Base-by-base conservation (phyloP, 306 rosid genomes). In the Prunus mume region DNA sequence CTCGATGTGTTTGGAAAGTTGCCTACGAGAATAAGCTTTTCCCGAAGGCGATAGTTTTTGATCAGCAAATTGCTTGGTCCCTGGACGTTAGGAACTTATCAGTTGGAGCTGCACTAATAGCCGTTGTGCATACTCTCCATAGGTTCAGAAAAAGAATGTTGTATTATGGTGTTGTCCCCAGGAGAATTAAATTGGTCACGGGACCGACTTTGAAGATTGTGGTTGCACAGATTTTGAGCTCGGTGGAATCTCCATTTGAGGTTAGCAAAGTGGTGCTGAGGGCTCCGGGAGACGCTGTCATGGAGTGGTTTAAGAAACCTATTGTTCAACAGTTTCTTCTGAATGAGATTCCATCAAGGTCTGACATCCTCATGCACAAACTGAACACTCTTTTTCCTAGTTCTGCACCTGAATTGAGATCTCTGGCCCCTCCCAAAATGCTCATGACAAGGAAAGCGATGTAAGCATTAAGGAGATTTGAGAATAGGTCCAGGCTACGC, bases 241-340 rank as follows among this genome's bases (percentile, higher is more conserved):
- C 97, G 0, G 96, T 95, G 63, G 97, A 92, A 75, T 92, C 98
- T 61, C 98, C 96, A 17, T 95, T 95, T 81, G 98, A 95, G 90
- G 97, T 95, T 45, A 89, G 97, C 78, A 95, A 95, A 75, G 97
- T 95, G 79, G 98, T 95, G 75, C 82, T 95, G 68, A 89, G 98
- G 76, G 97, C 97, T 24, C 89, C 97, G 0, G 98, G 98, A 46
- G 97, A 95, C 79, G 88, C 97, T 13, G 91, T 89, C 79, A 90
- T 95, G 98, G 97, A 90, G 65, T 92, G 98, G 97, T 95, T 89
- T 74, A 95, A 92, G 87, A 95, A 95, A 81, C 97, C 98, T 22
- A 92, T 92, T 32, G 98, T 95, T 76, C 97, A 95, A 80, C 96
- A 95, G 84, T 95, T 95, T 88, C 97, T 95, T 77, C 84, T 92